Percentiles rank a stretch among this genome's conserved stretches.
phyloP scores from a whole-genome alignment of 345 rosid species.

The Tarenaya hassleriana region DNA sequence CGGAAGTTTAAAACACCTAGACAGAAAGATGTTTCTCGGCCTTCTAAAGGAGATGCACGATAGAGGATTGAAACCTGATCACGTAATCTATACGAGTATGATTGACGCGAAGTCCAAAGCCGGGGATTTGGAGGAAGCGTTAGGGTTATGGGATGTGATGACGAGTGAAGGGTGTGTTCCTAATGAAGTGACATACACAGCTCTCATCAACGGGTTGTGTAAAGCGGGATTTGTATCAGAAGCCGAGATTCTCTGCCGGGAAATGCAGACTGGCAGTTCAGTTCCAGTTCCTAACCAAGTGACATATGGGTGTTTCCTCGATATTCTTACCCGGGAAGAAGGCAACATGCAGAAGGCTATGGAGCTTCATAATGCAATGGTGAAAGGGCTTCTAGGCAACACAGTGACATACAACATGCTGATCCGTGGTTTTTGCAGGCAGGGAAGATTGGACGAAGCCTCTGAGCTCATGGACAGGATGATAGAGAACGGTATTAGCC shows the following conservation, averaged over 20 bases:
- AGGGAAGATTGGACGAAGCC: slow-evolving; percentile 67
- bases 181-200: slow-evolving; percentile 78
- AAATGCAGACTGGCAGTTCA: slow-evolving; percentile 40
- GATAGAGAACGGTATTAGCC: slow-evolving; percentile 47
- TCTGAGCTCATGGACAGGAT: slow-evolving; percentile 46
- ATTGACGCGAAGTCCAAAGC: slow-evolving; percentile 70
- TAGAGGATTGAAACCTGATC: slow-evolving; percentile 66
- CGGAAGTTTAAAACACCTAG: slow-evolving; percentile 57
- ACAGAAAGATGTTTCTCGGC: slow-evolving; percentile 35
- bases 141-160: slow-evolving; percentile 75
- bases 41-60: slow-evolving; percentile 67
- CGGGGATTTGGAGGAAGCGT: slow-evolving; percentile 62
- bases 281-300: slow-evolving; percentile 66
- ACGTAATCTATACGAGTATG: slow-evolving; percentile 69
- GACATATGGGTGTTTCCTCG: slow-evolving; percentile 77
- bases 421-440: slow-evolving; percentile 68
- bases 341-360: slow-evolving; percentile 69
- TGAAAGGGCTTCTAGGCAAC: slow-evolving; percentile 59
- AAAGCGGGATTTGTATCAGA: slow-evolving; percentile 61
- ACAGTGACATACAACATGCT: slow-evolving; percentile 67
- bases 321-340: slow-evolving; percentile 49
- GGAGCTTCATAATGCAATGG: slow-evolving; percentile 56
- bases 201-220: slow-evolving; percentile 74
- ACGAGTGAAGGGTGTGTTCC: slow-evolving; percentile 57
- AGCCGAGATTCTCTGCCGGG: slow-evolving; percentile 57